Evolutionary conservation across 1,139 yeast genomes (phyloP).

Genomic region (Taphrina wiesneri): DNA sequence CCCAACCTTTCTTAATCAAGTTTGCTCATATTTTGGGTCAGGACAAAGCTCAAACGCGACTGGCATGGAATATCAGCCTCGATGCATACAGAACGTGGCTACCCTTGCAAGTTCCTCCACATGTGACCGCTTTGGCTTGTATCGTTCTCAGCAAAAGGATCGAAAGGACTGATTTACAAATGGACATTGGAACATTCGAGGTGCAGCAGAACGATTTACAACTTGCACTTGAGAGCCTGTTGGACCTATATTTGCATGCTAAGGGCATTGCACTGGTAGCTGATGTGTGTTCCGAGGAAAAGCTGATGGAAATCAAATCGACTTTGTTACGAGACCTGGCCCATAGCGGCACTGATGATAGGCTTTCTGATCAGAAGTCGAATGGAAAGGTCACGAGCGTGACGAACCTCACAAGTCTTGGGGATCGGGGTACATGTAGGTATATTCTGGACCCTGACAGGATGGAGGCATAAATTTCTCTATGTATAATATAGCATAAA

Average conservation of each 20-base stretch:
- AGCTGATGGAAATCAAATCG: slow-evolving; percentile 22
- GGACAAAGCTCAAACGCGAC: slow-evolving; percentile 42
- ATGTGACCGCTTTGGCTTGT: slow-evolving; percentile 73
- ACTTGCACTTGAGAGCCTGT: slow-evolving; percentile 32
- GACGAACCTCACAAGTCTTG: slow-evolving; percentile 25
- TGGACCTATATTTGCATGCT: slow-evolving; percentile 35
- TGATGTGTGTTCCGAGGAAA: background rate
- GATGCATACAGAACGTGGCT: slow-evolving; percentile 76
- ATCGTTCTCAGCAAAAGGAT: slow-evolving; percentile 55
- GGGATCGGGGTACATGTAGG: slow-evolving; percentile 39
- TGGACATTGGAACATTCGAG: slow-evolving; percentile 12
- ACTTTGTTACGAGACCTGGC: background rate
- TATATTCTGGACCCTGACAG: slow-evolving; percentile 38
- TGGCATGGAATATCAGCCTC: slow-evolving; percentile 73
- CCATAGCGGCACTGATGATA: background rate
- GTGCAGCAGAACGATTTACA: slow-evolving; percentile 10
- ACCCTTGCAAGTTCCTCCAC: slow-evolving; percentile 72
- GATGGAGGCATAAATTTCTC: background rate
- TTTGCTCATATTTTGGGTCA: slow-evolving; percentile 54
- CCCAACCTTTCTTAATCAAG: slow-evolving; percentile 70
- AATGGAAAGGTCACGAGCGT: background rate
- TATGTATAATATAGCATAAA: background rate
- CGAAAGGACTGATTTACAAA: background rate
- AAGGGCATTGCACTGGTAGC: background rate
- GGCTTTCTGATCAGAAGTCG: background rate